phyloP scores from a whole-genome alignment of 1,139 yeast species.

The Magnusiomyces tetraspermus region DNA sequence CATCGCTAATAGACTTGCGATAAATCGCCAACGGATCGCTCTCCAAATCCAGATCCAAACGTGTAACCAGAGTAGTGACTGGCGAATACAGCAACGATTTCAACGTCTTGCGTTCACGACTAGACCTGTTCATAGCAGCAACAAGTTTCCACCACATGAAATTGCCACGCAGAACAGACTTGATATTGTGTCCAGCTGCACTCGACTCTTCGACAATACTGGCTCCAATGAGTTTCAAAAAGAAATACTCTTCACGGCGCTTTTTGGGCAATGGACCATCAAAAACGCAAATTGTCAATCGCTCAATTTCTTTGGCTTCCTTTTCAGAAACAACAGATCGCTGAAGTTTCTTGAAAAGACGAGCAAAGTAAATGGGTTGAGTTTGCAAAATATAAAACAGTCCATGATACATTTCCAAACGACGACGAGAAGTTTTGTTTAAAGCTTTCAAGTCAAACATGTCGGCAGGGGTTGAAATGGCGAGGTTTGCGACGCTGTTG shows the following conservation, averaged over 20 bases:
- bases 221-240: conserved; percentile 50
- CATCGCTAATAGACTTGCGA: conserved; percentile 39
- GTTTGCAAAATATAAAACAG: conserved; percentile 78
- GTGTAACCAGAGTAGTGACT: conserved; percentile 42
- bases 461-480: conserved; percentile 23
- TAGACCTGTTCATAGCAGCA: conserved; percentile 46
- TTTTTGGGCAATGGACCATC: conserved; percentile 30
- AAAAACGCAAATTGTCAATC: conserved; percentile 42
- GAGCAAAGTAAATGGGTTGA: conserved; percentile 63
- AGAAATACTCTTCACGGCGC: conserved; percentile 65
- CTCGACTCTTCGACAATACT: conserved; percentile 43
- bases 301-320: conserved; percentile 38
- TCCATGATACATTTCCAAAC: conserved; percentile 60
- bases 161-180: conserved; percentile 25
- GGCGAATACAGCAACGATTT: conserved; percentile 47
- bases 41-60: conserved; percentile 58
- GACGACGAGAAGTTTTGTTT: conserved; percentile 34
- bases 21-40: conserved; percentile 66
- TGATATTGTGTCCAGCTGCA: conserved; percentile 19
- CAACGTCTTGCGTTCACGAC: conserved; percentile 51
- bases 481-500: conserved; percentile 12
- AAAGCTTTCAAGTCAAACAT: conserved; percentile 35
- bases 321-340: conserved; percentile 27
- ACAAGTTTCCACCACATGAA: conserved; percentile 44
- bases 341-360: conserved; percentile 38